Conservation (phyloP, 495 filamentous ascomycete genomes). For the Mytilinidion resinicola region DNA sequence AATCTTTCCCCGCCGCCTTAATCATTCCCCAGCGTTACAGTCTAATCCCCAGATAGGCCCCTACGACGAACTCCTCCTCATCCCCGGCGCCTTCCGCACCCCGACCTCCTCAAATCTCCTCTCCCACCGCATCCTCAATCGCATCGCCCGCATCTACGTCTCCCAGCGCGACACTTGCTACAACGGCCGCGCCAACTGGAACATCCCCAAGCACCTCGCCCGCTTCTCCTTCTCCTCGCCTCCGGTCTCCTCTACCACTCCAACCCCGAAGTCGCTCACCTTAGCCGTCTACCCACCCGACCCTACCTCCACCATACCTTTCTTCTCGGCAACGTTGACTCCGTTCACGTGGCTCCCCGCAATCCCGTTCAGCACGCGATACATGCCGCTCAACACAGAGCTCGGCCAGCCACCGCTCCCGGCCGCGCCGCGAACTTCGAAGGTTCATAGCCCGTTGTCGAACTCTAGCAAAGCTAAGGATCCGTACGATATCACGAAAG, state of each 20-base stretch:
- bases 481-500: conserved; percentile 14
- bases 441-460: background rate
- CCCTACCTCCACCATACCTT: conserved; percentile 21
- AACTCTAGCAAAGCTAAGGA: background rate
- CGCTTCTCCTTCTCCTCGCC: conserved; percentile 42
- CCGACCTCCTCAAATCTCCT: conserved; percentile 12
- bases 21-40: background rate
- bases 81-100: conserved; percentile 41
- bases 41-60: conserved; percentile 30
- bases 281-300: conserved; percentile 41
- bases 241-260: conserved; percentile 25
- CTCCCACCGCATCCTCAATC: conserved; percentile 25
- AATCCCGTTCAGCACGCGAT: conserved; percentile 39
- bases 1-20: background rate
- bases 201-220: conserved; percentile 50
- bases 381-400: conserved; percentile 30
- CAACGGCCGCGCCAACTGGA: conserved; percentile 47
- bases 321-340: conserved; percentile 42
- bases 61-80: conserved; percentile 47
- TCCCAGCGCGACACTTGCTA: conserved; percentile 43
- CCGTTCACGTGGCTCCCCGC: conserved; percentile 38
- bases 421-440: conserved; percentile 29
- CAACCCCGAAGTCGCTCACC: conserved; percentile 21
- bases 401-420: conserved; percentile 45
- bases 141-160: conserved; percentile 48